Percentiles rank a stretch among this genome's conserved stretches.
Evolutionary conservation across 2,329 filamentous ascomycete species (phyloP).

Genomic region (Saccharata proteae): DNA sequence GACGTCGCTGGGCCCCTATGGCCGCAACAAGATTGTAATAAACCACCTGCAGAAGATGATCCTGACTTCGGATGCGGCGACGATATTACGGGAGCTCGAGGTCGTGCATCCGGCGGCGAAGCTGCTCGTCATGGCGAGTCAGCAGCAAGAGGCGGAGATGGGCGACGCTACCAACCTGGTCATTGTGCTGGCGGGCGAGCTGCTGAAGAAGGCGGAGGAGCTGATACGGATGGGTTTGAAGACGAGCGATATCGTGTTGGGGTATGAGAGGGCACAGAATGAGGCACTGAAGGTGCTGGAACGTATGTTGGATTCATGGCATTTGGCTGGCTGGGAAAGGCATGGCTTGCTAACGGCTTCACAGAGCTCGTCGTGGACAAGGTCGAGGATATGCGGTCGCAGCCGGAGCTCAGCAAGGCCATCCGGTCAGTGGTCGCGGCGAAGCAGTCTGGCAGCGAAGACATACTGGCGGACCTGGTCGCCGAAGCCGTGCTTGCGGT

Average conservation of each 20-base stretch:
- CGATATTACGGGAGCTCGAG: constrained; percentile 92
- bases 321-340: constrained; percentile 2
- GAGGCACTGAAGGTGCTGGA: constrained; percentile 78
- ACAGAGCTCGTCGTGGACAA: constrained; percentile 78
- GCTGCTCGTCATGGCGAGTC: constrained; percentile 93
- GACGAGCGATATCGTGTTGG: constrained; percentile 91
- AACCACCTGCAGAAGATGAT: constrained; percentile 99
- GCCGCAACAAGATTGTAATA: constrained; percentile 99
- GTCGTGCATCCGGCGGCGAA: constrained; percentile 97
- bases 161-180: constrained; percentile 97
- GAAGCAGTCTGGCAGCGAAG: constrained; percentile 92
- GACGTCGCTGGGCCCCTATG: constrained; percentile 92
- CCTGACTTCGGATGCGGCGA: constrained; percentile 92
- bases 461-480: constrained; percentile 74
- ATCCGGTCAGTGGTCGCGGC: constrained; percentile 90
- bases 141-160: constrained; percentile 99
- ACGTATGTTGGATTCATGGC: constrained; percentile 29
- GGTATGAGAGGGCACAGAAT: constrained; percentile 89
- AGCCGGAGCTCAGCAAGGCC: constrained; percentile 82
- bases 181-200: constrained; percentile 87
- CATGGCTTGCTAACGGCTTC: constrained; percentile 10
- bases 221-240: constrained; percentile 93
- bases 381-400: constrained; percentile 69
- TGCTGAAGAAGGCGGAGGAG: constrained; percentile 95
- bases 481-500: constrained; percentile 76